These are phyloP conservation scores for Populus hybrid DNA, from an alignment of 441 rosid species.

Conservation along the genomic window DNA sequence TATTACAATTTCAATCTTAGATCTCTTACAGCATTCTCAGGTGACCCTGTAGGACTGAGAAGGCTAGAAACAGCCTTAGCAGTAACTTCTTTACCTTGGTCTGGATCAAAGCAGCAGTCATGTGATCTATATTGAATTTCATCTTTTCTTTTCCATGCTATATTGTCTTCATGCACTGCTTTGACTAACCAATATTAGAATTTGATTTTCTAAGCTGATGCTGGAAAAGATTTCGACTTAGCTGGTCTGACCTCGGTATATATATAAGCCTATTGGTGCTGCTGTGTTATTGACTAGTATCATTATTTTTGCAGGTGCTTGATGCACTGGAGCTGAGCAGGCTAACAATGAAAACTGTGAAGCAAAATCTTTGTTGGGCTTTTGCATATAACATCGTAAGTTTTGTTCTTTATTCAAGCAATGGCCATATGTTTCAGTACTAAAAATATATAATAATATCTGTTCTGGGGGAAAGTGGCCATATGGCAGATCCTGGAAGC, in stretches of 20 bases:
- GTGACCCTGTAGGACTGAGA: no score
- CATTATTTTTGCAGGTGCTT: slow-evolving; percentile 55
- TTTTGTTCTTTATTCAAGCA: slow-evolving; percentile 9
- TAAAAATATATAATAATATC: neutral
- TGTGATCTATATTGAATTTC: neutral
- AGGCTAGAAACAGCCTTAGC: no score
- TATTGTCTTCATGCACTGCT: neutral
- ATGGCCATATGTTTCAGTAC: neutral
- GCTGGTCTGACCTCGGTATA: neutral
- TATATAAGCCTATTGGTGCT: neutral
- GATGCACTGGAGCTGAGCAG: slow-evolving; percentile 93
- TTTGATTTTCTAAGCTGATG: neutral
- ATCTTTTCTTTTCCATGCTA: neutral
- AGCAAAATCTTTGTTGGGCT: slow-evolving; percentile 99
- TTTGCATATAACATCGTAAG: slow-evolving; percentile 96
- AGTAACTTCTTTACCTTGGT: no score
- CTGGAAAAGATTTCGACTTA: neutral
- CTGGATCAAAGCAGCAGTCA: neutral
- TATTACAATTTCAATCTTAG: no score
- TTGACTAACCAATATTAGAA: no score
- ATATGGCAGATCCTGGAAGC: neutral
- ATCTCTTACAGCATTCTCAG: no score
- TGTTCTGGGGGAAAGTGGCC: neutral
- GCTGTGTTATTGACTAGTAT: slow-evolving; percentile 12
- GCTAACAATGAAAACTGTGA: slow-evolving; percentile 97